Evolutionary conservation across 176 grass and related monocot genomes (phyloP).

Genomic region (Poa pratensis): DNA sequence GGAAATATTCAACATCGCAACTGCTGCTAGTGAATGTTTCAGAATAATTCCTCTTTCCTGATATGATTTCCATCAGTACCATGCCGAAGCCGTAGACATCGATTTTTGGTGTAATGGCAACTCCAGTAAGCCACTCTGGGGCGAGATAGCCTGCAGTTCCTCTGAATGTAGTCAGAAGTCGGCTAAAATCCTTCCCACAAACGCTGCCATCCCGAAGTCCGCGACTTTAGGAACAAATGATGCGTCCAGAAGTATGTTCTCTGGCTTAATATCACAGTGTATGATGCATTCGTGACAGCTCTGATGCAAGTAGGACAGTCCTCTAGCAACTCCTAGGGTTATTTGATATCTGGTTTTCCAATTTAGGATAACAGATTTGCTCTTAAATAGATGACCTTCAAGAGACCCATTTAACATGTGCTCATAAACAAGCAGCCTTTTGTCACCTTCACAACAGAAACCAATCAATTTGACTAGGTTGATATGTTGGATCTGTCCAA

Average conservation of each 20-base stretch:
- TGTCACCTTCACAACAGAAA: conserved; percentile 54
- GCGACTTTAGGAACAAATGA: conserved; percentile 61
- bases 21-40: conserved; percentile 34
- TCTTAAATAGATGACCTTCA: conserved; percentile 50
- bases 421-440: conserved; percentile 56
- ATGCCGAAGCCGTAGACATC: conserved; percentile 67
- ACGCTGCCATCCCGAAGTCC: conserved; percentile 70
- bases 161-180: conserved; percentile 60
- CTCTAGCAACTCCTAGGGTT: conserved; percentile 54
- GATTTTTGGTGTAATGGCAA: conserved; percentile 48
- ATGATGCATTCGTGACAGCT: conserved; percentile 64
- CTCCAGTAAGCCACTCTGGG: conserved; percentile 59
- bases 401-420: conserved; percentile 63
- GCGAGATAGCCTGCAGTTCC: conserved; percentile 70
- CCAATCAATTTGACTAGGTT: conserved; percentile 58
- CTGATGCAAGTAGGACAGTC: conserved; percentile 59
- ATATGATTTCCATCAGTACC: conserved; percentile 64
- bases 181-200: conserved; percentile 61
- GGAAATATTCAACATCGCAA: conserved; percentile 41
- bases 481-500: conserved; percentile 57
- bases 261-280: conserved; percentile 68
- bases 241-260: conserved; percentile 49
- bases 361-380: not conserved
- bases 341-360: conserved; percentile 54
- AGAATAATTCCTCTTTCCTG: conserved; percentile 48